Evolutionary conservation across 805 yeast species (phyloP).

Genomic region (Nakazawaea anatomiae): DNA sequence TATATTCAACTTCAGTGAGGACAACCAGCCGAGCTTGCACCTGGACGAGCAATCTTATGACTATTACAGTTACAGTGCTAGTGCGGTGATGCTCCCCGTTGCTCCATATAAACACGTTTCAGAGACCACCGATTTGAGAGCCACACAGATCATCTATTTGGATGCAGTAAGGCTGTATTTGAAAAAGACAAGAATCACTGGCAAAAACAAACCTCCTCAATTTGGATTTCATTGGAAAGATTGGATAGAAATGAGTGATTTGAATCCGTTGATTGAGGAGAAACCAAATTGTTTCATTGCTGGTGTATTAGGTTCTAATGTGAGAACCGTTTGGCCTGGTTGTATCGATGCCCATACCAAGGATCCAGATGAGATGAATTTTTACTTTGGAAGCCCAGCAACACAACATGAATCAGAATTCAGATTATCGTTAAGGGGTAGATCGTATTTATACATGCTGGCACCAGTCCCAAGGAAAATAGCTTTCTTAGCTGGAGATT

Average conservation of each 20-base stretch:
- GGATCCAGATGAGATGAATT: conserved; percentile 17
- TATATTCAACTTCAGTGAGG: conserved; percentile 5
- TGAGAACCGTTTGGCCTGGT: conserved; percentile 35
- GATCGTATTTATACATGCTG: conserved; percentile 35
- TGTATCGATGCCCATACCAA: conserved; percentile 24
- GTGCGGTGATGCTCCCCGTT: conserved; percentile 27
- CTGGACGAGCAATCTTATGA: neutral
- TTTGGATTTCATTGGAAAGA: conserved; percentile 50
- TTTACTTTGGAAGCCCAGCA: conserved; percentile 22
- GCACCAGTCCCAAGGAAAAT: conserved; percentile 40
- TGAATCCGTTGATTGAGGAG: conserved; percentile 31
- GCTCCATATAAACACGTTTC: conserved; percentile 31
- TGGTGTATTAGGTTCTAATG: conserved; percentile 35
- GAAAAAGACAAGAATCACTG: conserved; percentile 16
- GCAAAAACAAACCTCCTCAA: conserved; percentile 27
- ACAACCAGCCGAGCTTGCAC: neutral
- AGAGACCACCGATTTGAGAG: conserved; percentile 28
- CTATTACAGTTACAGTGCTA: conserved; percentile 25
- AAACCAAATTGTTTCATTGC: conserved; percentile 38
- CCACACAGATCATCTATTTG: conserved; percentile 27
- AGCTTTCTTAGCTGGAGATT: conserved; percentile 34
- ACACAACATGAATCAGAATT: conserved; percentile 29
- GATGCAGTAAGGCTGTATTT: conserved; percentile 26
- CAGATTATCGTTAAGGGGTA: conserved; percentile 31
- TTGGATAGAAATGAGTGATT: conserved; percentile 42